phyloP scores from a whole-genome alignment of 2,329 filamentous ascomycete genomes.

The Lachnellula hyalina region DNA sequence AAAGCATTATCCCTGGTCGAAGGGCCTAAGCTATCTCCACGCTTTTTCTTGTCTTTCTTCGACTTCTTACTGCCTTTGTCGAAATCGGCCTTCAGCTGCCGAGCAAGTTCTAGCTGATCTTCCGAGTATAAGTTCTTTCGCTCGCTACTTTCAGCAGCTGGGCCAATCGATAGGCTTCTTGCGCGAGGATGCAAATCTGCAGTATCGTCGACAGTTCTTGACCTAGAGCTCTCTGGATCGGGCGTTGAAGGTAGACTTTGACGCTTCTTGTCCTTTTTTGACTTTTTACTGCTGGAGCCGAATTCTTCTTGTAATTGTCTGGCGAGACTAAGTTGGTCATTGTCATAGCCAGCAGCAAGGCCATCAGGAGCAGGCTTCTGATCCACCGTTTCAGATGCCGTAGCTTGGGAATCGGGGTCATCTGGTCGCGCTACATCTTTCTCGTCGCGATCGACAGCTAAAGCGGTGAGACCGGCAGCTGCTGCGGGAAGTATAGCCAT shows the following conservation, averaged over 20 bases:
- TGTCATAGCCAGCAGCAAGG: constrained; percentile 19
- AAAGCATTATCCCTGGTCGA: constrained; percentile 13
- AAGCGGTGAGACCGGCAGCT: constrained; percentile 10
- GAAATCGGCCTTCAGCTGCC: constrained; percentile 25
- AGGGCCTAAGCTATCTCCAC: constrained; percentile 7
- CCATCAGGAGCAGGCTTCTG: constrained; percentile 16
- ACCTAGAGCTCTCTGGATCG: constrained; percentile 18
- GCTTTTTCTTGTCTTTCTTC: constrained; percentile 32
- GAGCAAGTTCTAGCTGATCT: constrained; percentile 27
- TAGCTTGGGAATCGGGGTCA: constrained; percentile 1
- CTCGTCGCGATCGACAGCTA: constrained; percentile 4
- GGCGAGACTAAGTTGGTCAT: constrained; percentile 26
- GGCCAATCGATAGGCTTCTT: constrained; percentile 25
- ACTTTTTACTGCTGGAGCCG: constrained; percentile 19
- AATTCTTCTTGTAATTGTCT: constrained; percentile 27
- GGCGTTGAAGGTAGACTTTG: constrained; percentile 25
- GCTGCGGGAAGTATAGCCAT: constrained; percentile 10
- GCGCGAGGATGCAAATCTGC: constrained; percentile 16
- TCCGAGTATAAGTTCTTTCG: constrained; percentile 21
- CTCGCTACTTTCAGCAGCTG: constrained; percentile 12
- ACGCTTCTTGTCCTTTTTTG: constrained; percentile 29
- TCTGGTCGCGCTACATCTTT: not conserved
- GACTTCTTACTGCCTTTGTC: constrained; percentile 18
- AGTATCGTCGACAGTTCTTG: constrained; percentile 17
- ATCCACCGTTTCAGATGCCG: constrained; percentile 6